Percentiles rank a stretch among this genome's conserved stretches.
Conservation (phyloP, 768 basidiomycete species). For the Russula emetica region DNA sequence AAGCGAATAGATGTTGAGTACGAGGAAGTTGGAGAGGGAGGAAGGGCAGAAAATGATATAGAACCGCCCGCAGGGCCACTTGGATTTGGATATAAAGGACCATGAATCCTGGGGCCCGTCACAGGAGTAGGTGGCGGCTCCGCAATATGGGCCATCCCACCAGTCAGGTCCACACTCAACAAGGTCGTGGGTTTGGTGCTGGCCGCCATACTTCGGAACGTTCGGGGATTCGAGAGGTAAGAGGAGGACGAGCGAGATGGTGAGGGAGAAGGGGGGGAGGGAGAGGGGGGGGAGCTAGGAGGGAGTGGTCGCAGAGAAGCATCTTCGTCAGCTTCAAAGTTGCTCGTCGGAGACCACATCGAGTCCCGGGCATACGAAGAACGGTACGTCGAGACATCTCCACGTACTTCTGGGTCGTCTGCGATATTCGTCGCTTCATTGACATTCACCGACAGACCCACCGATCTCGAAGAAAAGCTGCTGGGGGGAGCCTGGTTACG, state of each 20-base stretch:
- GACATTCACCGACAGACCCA: constrained; percentile 58
- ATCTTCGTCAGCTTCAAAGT: constrained; percentile 87
- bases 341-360: constrained; percentile 72
- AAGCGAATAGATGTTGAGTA: constrained; percentile 39
- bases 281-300: constrained; percentile 83
- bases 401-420: constrained; percentile 33
- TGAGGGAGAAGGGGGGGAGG: constrained; percentile 81
- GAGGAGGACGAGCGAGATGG: constrained; percentile 81
- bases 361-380: constrained; percentile 69
- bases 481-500: constrained; percentile 25
- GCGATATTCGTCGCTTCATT: constrained; percentile 39
- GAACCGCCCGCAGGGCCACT: constrained; percentile 52
- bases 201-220: constrained; percentile 76
- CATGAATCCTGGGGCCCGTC: constrained; percentile 48
- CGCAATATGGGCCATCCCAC: constrained; percentile 88
- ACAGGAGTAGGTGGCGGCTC: constrained; percentile 67
- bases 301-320: constrained; percentile 88
- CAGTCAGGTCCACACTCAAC: constrained; percentile 80
- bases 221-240: constrained; percentile 74
- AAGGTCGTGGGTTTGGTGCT: constrained; percentile 95
- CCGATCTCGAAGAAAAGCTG: constrained; percentile 26
- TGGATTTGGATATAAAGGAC: constrained; percentile 48
- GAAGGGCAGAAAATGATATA: constrained; percentile 70
- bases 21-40: constrained; percentile 44
- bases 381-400: constrained; percentile 43